Evolutionary conservation across 2,329 filamentous ascomycete species (phyloP).

Genomic region (Paraphoma chrysanthemicola): DNA sequence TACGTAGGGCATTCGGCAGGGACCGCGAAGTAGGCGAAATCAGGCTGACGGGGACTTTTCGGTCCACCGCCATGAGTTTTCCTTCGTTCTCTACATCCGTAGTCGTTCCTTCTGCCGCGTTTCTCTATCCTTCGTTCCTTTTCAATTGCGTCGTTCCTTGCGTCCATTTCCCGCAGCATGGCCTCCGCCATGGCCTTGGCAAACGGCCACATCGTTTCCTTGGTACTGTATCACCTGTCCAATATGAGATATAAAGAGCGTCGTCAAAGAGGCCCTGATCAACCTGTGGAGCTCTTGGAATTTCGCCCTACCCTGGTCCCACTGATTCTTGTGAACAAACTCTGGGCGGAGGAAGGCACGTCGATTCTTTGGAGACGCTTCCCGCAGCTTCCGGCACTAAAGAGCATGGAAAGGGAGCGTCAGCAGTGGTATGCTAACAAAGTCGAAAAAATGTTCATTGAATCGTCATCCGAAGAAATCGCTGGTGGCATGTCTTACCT

Average conservation of each 20-base stretch:
- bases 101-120: slow-evolving; percentile 1
- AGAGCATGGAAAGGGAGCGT: slow-evolving; percentile 25
- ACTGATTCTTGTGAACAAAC: slow-evolving; percentile 37
- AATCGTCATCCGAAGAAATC: slow-evolving; percentile 22
- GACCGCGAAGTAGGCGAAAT: slow-evolving; percentile 13
- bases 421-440: slow-evolving; percentile 43
- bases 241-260: slow-evolving; percentile 40
- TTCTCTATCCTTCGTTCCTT: neutral
- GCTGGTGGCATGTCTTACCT: slow-evolving; percentile 29
- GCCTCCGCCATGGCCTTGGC: slow-evolving; percentile 27
- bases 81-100: neutral
- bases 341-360: slow-evolving; percentile 43
- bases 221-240: slow-evolving; percentile 36
- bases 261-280: slow-evolving; percentile 37
- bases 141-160: neutral
- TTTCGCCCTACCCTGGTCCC: slow-evolving; percentile 43
- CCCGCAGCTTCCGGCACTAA: slow-evolving; percentile 36
- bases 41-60: slow-evolving; percentile 12
- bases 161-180: slow-evolving; percentile 20
- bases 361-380: slow-evolving; percentile 41
- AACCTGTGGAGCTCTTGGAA: slow-evolving; percentile 42
- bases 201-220: slow-evolving; percentile 33
- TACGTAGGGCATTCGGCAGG: slow-evolving; percentile 11
- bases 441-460: slow-evolving; percentile 32
- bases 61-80: slow-evolving; percentile 6